Evolutionary conservation across 2,329 filamentous ascomycete species (phyloP).

Genomic region (Xylariaceae sp.): DNA sequence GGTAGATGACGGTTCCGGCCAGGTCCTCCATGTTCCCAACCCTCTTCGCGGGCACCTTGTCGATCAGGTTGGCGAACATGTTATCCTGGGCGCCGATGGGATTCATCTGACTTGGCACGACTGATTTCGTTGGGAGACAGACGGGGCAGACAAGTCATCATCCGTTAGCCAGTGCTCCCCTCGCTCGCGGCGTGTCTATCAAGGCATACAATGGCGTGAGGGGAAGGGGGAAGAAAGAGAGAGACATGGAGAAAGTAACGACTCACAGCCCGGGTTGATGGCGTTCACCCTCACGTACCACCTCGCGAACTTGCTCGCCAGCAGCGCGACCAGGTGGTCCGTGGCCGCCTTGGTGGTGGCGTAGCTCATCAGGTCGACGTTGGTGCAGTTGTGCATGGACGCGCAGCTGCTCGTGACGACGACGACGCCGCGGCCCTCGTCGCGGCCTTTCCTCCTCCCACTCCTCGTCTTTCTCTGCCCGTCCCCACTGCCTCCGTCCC

Average conservation of each 20-base stretch:
- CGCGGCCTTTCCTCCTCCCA: slow-evolving; percentile 24
- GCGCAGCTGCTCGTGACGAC: slow-evolving; percentile 37
- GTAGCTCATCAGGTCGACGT: slow-evolving; percentile 1
- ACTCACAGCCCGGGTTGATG: slow-evolving; percentile 28
- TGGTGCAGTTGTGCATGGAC: slow-evolving; percentile 1
- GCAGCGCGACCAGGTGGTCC: slow-evolving; percentile 16
- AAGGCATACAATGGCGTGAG: too few relatives aligned
- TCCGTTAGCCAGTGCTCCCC: too few relatives aligned
- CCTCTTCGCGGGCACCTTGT: slow-evolving; percentile 25
- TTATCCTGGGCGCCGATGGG: slow-evolving; percentile 24
- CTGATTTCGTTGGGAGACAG: too few relatives aligned
- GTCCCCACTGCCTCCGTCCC: too few relatives aligned
- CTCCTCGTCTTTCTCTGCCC: too few relatives aligned
- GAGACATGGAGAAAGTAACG: background rate
- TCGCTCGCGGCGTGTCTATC: too few relatives aligned
- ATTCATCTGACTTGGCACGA: slow-evolving; percentile 29
- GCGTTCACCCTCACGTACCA: slow-evolving; percentile 26
- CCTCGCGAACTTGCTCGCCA: slow-evolving; percentile 38
- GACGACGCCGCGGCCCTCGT: slow-evolving; percentile 36
- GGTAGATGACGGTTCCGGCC: slow-evolving; percentile 22
- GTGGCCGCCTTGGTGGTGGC: slow-evolving; percentile 1
- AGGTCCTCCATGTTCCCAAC: slow-evolving; percentile 24
- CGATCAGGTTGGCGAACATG: slow-evolving; percentile 24
- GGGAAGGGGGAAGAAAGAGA: background rate
- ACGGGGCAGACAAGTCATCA: background rate